Evolutionary conservation across 2,329 filamentous ascomycete genomes (phyloP), one percentile per base, ranked within the genome.

Genomic region (Whalleya microplaca): DNA sequence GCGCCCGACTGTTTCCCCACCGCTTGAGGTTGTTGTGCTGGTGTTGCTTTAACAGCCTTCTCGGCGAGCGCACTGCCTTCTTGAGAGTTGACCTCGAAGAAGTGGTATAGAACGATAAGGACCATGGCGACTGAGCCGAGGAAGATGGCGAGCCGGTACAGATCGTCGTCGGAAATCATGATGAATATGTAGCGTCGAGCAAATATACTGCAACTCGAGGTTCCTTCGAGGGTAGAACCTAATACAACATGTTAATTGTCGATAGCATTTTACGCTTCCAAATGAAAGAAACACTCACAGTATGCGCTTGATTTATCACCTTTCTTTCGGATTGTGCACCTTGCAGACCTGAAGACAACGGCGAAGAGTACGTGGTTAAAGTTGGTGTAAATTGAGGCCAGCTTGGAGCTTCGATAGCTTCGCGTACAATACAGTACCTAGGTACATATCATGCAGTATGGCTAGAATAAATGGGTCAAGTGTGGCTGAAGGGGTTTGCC

Each of bases 151-250:
- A 99, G 85, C 61, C 84, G 84, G 83, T 98, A 97, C 69, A 99
- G 88, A 64, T 95, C 88, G 74, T 84, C 80, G 85, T 99, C 95
- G 73, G 93, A 89, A 73, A 99, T 98, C 95, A 99, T 99, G 47
- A 69, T 90, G 80, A 69, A 59, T 56, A 61, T n/a, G n/a, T 20
- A 40, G 64, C 52, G 51, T 41, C 50, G 45, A 50, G 51, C 44
- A 46, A 58, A 51, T 48, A 51, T 46, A 53, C 57, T 67, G 58
- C 3, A 37, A 37, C 3, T 16, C 32, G 46, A 60, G 27, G 51
- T 48, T 50, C 49, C 50, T 55, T 45, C 44, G 56, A 32, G 48
- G 54, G 55, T 51, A 49, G 57, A 59, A 47, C 55, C 54, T 54
- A 29, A 44, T 16, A 47, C 48, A 42, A 19, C 27, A 55, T 48